Evolutionary conservation across 768 basidiomycete genomes (phyloP).

Genomic region (Russula griseocarnosa): DNA sequence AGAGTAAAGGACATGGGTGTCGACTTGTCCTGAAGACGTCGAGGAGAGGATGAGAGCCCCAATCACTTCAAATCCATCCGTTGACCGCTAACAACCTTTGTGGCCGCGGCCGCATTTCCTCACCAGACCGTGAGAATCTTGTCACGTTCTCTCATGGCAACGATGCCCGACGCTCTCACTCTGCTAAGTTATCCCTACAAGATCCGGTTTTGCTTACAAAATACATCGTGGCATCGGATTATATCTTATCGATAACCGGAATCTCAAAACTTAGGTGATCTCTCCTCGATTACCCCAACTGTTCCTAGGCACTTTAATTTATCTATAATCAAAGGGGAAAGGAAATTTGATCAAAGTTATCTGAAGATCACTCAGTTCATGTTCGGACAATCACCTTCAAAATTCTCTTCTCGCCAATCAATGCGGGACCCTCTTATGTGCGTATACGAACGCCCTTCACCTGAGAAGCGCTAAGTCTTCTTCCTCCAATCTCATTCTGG

Average conservation of each 20-base stretch:
- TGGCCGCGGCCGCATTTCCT: neutral
- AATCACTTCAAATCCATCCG: neutral
- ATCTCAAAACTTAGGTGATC: neutral
- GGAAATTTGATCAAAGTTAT: too few species aligned
- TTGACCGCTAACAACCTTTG: neutral
- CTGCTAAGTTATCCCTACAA: too few species aligned
- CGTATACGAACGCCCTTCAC: conserved; percentile 32
- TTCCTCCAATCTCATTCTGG: conserved; percentile 54
- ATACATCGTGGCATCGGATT: too few species aligned
- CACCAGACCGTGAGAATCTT: neutral
- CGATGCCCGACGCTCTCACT: too few species aligned
- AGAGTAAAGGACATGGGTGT: neutral
- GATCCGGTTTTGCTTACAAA: too few species aligned
- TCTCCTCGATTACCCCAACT: neutral
- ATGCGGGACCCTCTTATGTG: conserved; percentile 47
- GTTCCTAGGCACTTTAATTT: neutral
- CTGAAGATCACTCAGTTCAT: too few species aligned
- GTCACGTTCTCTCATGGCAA: neutral
- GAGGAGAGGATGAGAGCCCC: neutral
- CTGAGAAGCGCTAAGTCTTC: conserved; percentile 24
- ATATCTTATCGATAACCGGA: too few species aligned
- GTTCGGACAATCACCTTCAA: conserved; percentile 40
- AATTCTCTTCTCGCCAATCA: conserved; percentile 46
- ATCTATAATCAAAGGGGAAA: too few species aligned
- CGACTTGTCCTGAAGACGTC: neutral